A percentile compares a stretch with the other conserved stretches of the same genome.
Evolutionary conservation across 2,329 filamentous ascomycete species (phyloP).

Genomic region (Cryphonectria japonica): DNA sequence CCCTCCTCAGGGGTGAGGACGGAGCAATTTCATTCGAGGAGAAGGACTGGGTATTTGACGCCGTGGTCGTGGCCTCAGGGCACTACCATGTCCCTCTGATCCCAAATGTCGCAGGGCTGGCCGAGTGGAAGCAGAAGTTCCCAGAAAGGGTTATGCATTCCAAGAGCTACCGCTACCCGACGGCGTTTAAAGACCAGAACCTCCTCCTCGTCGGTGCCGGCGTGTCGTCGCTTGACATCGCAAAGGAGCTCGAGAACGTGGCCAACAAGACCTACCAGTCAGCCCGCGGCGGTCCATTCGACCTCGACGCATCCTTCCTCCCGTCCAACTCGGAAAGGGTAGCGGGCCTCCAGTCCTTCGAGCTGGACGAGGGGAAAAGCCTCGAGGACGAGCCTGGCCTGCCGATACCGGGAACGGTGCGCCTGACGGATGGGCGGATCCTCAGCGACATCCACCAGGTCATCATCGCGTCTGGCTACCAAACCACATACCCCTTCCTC

Average conservation of each 20-base stretch:
- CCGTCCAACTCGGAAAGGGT: conserved; percentile 58
- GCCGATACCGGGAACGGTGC: conserved; percentile 53
- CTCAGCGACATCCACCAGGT: conserved; percentile 63
- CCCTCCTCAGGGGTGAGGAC: conserved; percentile 38
- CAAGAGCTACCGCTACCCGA: conserved; percentile 70
- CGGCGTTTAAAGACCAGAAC: conserved; percentile 55
- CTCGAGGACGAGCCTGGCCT: conserved; percentile 29
- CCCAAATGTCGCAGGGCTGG: conserved; percentile 62
- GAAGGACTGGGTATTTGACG: conserved; percentile 56
- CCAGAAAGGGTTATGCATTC: conserved; percentile 65
- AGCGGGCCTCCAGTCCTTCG: conserved; percentile 53
- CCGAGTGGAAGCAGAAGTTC: conserved; percentile 58
- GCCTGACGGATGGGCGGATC: conserved; percentile 55
- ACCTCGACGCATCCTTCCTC: conserved; percentile 57
- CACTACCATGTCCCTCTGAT: conserved; percentile 69
- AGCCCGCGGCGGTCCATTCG: conserved; percentile 63
- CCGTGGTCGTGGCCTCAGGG: conserved; percentile 67
- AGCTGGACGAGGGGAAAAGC: conserved; percentile 39
- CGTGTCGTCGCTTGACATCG: conserved; percentile 48
- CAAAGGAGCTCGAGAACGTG: conserved; percentile 42
- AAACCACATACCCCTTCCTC: conserved; percentile 69
- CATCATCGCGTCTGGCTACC: conserved; percentile 71
- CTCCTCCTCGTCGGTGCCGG: conserved; percentile 59
- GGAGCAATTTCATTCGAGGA: conserved; percentile 36
- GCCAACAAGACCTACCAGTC: conserved; percentile 51